Conservation (phyloP, 306 rosid species). For the Rosa multiflora region DNA sequence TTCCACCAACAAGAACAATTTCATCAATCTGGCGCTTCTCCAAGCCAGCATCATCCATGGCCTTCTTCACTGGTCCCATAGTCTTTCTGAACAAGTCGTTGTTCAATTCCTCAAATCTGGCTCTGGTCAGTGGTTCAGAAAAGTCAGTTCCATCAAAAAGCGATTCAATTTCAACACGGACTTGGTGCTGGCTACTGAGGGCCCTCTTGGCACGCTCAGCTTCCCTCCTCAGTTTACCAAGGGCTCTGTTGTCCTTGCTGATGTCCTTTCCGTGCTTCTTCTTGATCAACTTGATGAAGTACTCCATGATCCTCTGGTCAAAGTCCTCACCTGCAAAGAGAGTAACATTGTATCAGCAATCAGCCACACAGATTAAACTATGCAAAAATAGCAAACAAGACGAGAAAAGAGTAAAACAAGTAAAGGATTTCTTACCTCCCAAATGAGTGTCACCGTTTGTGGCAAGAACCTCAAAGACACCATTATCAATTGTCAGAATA, state of each 20-base stretch:
- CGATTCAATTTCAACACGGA: constrained; percentile 97
- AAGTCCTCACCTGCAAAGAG: constrained; percentile 80
- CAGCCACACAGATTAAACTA: not conserved
- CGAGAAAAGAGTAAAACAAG: not conserved
- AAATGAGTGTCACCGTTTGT: constrained; percentile 99
- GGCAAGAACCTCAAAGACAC: constrained; percentile 94
- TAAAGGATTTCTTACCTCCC: constrained; percentile 61
- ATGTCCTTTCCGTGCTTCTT: constrained; percentile 92
- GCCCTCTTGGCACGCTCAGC: constrained; percentile 98
- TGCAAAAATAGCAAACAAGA: not conserved
- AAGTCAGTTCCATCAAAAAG: constrained; percentile 88
- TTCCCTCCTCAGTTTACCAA: constrained; percentile 95
- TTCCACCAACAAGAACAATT: constrained; percentile 96
- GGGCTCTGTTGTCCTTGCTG: constrained; percentile 97
- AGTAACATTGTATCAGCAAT: not conserved
- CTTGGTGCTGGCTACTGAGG: constrained; percentile 98
- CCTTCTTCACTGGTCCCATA: constrained; percentile 98
- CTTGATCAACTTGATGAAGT: constrained; percentile 98
- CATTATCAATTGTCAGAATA: constrained; percentile 96
- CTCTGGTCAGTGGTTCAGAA: constrained; percentile 90
- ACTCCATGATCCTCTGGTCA: constrained; percentile 90
- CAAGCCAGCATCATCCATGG: constrained; percentile 97
- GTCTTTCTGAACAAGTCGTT: constrained; percentile 96
- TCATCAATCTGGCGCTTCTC: constrained; percentile 85
- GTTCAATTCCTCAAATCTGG: constrained; percentile 96